Evolutionary conservation across 148 eudicot genomes (phyloP).

Genomic region (Rhododendron ovatum): DNA sequence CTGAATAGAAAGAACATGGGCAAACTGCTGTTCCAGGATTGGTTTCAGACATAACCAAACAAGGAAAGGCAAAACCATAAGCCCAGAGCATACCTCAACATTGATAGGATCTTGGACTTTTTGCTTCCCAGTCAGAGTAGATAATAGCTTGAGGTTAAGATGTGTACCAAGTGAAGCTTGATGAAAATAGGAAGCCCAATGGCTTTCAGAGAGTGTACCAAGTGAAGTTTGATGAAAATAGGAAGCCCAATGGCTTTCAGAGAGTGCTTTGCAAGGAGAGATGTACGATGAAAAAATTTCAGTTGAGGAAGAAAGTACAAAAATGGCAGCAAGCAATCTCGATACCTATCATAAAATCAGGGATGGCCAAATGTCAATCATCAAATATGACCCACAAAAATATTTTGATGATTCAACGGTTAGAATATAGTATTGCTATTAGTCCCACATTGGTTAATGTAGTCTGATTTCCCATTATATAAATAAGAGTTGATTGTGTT

Average conservation of each 20-base stretch:
- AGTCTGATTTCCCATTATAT: too few species aligned
- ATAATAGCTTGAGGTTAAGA: conserved; percentile 49
- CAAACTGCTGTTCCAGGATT: background rate
- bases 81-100: conserved; percentile 42
- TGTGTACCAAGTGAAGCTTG: conserved; percentile 83
- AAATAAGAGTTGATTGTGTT: too few species aligned
- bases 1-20: background rate
- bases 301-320: conserved; percentile 46
- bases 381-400: background rate
- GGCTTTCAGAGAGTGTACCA: conserved; percentile 53
- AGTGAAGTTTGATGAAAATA: conserved; percentile 91
- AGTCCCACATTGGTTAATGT: too few species aligned
- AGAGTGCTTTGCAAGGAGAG: conserved; percentile 30
- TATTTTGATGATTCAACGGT: background rate
- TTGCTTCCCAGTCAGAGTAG: conserved; percentile 29
- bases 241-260: conserved; percentile 66
- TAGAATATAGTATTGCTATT: too few species aligned
- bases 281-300: conserved; percentile 22
- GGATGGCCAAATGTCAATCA: background rate
- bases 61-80: background rate
- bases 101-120: conserved; percentile 17
- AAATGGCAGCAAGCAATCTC: conserved; percentile 66
- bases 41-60: background rate
- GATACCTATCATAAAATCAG: conserved; percentile 54
- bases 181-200: conserved; percentile 83